A percentile compares a stretch with the other conserved stretches of the same genome.
Evolutionary conservation across 1,284 basidiomycete genomes (phyloP).

Genomic region (Dichomitus squalens): DNA sequence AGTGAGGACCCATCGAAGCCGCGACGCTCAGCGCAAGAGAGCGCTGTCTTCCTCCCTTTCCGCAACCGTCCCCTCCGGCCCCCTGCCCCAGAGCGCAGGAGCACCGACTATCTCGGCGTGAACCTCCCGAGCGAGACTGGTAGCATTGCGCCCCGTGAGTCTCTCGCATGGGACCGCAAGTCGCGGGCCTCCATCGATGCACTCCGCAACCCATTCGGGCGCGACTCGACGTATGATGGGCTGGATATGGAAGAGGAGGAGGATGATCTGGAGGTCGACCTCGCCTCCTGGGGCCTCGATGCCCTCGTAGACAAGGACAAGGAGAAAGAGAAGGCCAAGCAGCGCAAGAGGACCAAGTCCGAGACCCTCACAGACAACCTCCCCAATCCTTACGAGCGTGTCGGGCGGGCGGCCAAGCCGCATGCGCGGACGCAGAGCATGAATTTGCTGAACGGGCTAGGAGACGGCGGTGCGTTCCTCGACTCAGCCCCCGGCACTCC

Average conservation of each 20-base stretch:
- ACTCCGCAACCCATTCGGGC: conserved; percentile 71
- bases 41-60: conserved; percentile 78
- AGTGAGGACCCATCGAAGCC: conserved; percentile 59
- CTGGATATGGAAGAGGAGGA: conserved; percentile 45
- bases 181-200: conserved; percentile 58
- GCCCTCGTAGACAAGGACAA: conserved; percentile 65
- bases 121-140: conserved; percentile 61
- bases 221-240: conserved; percentile 60
- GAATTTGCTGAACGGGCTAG: conserved; percentile 58
- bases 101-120: conserved; percentile 68
- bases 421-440: conserved; percentile 61
- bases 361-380: conserved; percentile 45
- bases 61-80: conserved; percentile 49
- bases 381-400: conserved; percentile 6
- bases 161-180: conserved; percentile 47
- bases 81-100: conserved; percentile 44
- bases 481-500: conserved; percentile 38
- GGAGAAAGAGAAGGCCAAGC: conserved; percentile 28
- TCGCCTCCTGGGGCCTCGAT: conserved; percentile 82
- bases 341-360: conserved; percentile 48
- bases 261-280: conserved; percentile 70
- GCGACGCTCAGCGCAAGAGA: conserved; percentile 71
- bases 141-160: conserved; percentile 48
- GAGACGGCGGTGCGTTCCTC: conserved; percentile 47
- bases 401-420: conserved; percentile 29